Evolutionary conservation across 306 rosid genomes (phyloP), one percentile per base, ranked within the genome.

Genomic region (Lathyrus oleraceus): DNA sequence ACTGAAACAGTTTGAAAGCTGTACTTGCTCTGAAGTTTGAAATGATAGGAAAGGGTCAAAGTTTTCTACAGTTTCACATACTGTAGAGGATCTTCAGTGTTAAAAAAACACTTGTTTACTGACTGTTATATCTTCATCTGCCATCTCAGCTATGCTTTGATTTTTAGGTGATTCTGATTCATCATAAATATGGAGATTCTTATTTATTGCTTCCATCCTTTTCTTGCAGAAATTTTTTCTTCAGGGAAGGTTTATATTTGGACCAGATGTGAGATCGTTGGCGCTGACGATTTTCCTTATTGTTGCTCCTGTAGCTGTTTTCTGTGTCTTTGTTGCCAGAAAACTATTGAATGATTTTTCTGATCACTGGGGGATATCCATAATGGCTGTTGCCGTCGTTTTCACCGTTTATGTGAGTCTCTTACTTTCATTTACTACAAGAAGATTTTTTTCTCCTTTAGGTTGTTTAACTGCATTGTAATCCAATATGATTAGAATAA

Each of bases 211-310:
- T 81, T 36, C 61, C 28, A 8, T 53, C 23, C 39, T 66, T 73
- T 60, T 73, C 58, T 67, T 83, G 87, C 95, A 94, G 99, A 94
- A 87, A 81, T 94, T 94, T 78, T 85, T 91, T 27, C 90, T 91
- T 75, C 92, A 86, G 73, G 99, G 99, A 17, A 91, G 91, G 85
- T 87, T 94, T 81, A 83, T 94, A 76, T 94, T 94, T 48, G 99
- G 99, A 73, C 99, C 99, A n/a, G 99, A 94, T 87, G 96, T 87
- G 78, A 83, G 99, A 83, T 94, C 99, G 8, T 66, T 94, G 89
- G 84, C 72, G 32, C 81, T 94, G 84, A 94, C 99, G 20, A 76
- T 94, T 70, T 85, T 88, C 68, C 92, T 94, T 35, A 86, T 94
- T 43, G 91, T 94, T 81, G 97, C 89, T 57, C 99, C 99, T 30